These are phyloP conservation scores for Naegleria fowleri DNA, from an alignment of 208 protist species.

Conservation along the genomic window DNA sequence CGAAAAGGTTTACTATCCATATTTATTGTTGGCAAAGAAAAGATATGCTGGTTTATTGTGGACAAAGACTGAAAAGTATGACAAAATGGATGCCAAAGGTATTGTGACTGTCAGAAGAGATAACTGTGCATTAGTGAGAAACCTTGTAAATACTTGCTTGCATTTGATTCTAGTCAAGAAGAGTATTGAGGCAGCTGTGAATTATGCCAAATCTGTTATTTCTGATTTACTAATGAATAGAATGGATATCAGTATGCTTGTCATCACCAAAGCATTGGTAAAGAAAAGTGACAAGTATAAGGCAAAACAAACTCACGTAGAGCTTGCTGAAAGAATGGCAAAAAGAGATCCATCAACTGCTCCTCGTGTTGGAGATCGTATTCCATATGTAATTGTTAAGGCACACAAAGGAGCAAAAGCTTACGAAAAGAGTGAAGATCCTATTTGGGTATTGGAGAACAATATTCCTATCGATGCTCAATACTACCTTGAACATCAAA, in stretches of 20 bases:
- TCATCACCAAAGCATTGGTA: slow-evolving; percentile 89
- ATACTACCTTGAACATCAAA: slow-evolving; percentile 92
- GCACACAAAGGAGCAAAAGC: slow-evolving; percentile 69
- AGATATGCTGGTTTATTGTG: slow-evolving; percentile 97
- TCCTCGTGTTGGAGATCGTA: slow-evolving; percentile 81
- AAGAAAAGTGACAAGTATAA: slow-evolving; percentile 91
- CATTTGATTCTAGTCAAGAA: slow-evolving; percentile 67
- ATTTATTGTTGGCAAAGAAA: slow-evolving; percentile 99
- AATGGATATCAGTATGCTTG: slow-evolving; percentile 87
- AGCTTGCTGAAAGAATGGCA: slow-evolving; percentile 79
- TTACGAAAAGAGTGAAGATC: slow-evolving; percentile 99
- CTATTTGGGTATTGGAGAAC: slow-evolving; percentile 95
- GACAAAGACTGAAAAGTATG: slow-evolving; percentile 79
- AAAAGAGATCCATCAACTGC: slow-evolving; percentile 77
- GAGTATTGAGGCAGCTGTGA: slow-evolving; percentile 35
- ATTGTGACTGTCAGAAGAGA: slow-evolving; percentile 97
- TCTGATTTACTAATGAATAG: slow-evolving; percentile 79
- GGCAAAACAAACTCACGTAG: slow-evolving; percentile 78
- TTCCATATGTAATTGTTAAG: slow-evolving; percentile 91
- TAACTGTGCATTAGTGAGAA: slow-evolving; percentile 90
- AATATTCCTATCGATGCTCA: slow-evolving; percentile 83
- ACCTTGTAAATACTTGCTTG: slow-evolving; percentile 53
- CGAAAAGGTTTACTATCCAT: slow-evolving; percentile 99
- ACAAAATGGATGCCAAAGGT: slow-evolving; percentile 97
- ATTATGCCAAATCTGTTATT: slow-evolving; percentile 78